phyloP scores from a whole-genome alignment of 345 rosid genomes.

The Rhodomyrtus tomentosa region DNA sequence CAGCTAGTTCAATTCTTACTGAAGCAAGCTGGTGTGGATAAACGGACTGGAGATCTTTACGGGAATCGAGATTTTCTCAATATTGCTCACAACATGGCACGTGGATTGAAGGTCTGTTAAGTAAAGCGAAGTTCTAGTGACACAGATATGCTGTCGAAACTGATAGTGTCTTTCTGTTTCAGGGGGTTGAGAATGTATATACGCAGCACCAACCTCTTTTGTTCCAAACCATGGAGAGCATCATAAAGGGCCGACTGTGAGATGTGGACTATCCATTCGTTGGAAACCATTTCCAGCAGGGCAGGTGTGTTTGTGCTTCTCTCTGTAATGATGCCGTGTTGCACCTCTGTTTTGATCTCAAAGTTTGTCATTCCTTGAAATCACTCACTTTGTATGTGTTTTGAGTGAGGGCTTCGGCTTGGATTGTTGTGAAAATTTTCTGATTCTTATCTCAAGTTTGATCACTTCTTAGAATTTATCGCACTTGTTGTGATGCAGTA shows the following conservation, averaged over 20 bases:
- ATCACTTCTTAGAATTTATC: background rate
- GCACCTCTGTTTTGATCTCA: background rate
- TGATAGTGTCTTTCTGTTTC: background rate
- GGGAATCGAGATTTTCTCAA: constrained; percentile 84
- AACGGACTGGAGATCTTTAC: constrained; percentile 79
- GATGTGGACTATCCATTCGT: constrained; percentile 89
- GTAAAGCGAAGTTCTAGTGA: background rate
- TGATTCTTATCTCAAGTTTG: background rate
- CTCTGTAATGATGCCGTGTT: background rate
- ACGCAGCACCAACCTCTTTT: constrained; percentile 57
- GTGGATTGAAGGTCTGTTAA: constrained; percentile 74
- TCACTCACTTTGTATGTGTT: background rate
- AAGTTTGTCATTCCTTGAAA: background rate
- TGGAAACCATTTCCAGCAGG: constrained; percentile 92
- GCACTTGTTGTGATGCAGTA: background rate
- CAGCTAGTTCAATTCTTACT: constrained; percentile 85
- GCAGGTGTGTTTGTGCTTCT: constrained; percentile 35
- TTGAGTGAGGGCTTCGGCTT: background rate
- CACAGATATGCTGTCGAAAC: background rate
- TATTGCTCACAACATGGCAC: constrained; percentile 94
- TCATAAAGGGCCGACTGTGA: constrained; percentile 73
- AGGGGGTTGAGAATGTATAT: constrained; percentile 98
- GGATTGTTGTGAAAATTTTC: background rate
- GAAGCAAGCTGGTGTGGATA: constrained; percentile 90
- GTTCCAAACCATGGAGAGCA: constrained; percentile 92